Conservation (phyloP, 306 rosid genomes). For the Cucurbita ficifolia region DNA sequence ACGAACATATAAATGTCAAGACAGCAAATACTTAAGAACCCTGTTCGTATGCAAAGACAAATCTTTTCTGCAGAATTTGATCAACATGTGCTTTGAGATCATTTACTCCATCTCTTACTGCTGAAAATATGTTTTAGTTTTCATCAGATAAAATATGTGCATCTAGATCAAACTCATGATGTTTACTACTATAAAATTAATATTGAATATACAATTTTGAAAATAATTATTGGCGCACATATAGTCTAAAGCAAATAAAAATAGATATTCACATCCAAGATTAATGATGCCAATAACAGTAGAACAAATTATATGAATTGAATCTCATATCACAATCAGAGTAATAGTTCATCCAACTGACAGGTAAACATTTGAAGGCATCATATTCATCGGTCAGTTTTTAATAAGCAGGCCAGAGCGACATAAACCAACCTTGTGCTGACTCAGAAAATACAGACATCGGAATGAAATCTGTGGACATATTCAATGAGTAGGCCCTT, state of each 20-base stretch:
- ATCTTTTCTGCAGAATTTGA: neutral
- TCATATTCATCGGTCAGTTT: neutral
- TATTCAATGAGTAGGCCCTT: slow-evolving; percentile 47
- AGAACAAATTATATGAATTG: neutral
- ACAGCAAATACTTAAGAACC: neutral
- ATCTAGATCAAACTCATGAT: neutral
- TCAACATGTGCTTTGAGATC: neutral
- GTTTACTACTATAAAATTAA: neutral
- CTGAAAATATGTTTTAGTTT: neutral
- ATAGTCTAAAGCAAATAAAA: neutral
- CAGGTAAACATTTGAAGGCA: neutral
- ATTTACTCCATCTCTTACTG: neutral
- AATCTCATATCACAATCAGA: neutral
- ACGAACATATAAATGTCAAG: neutral
- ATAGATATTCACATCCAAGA: neutral
- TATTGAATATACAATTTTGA: neutral
- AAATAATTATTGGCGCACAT: neutral
- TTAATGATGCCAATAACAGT: neutral
- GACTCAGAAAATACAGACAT: slow-evolving; percentile 78
- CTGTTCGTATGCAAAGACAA: neutral
- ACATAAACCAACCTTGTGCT: slow-evolving; percentile 35
- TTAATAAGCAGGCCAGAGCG: neutral
- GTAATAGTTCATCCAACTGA: neutral
- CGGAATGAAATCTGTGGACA: slow-evolving; percentile 49
- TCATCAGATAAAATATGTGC: neutral